phyloP scores from a whole-genome alignment of 2,329 filamentous ascomycete species.

The Fusarium nodosum region DNA sequence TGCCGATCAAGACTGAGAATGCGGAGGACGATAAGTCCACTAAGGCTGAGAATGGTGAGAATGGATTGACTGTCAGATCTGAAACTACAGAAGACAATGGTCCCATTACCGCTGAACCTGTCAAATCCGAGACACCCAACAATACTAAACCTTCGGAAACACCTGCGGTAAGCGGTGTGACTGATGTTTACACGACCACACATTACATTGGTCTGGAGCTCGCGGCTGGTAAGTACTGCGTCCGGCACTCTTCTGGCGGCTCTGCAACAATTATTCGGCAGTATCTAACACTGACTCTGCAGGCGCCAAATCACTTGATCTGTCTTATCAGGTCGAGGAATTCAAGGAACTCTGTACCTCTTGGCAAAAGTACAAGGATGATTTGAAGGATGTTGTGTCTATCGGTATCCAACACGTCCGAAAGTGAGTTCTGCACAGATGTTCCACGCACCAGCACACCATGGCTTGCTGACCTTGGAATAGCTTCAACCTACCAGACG shows the following conservation, averaged over 20 bases:
- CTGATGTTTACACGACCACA: constrained; percentile 84
- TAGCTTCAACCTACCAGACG: constrained; percentile 88
- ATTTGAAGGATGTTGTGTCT: constrained; percentile 72
- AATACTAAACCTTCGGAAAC: constrained; percentile 24
- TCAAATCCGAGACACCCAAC: constrained; percentile 28
- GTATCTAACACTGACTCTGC: constrained; percentile 52
- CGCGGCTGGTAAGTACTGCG: constrained; percentile 71
- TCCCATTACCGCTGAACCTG: constrained; percentile 34
- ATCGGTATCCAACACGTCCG: constrained; percentile 86
- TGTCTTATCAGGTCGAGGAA: constrained; percentile 84
- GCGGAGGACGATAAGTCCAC: constrained; percentile 49
- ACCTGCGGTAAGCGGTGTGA: constrained; percentile 31
- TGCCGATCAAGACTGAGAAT: constrained; percentile 60
- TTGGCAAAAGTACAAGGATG: constrained; percentile 80
- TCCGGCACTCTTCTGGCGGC: neutral
- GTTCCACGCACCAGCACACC: neutral
- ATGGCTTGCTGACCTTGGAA: constrained; percentile 27
- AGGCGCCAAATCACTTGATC: constrained; percentile 79
- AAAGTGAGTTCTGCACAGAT: constrained; percentile 72
- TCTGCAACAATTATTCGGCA: neutral
- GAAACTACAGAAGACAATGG: constrained; percentile 51
- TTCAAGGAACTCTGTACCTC: constrained; percentile 86
- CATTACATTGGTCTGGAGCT: constrained; percentile 94
- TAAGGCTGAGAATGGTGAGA: constrained; percentile 46
- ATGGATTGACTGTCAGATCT: constrained; percentile 19